Evolutionary conservation across 257 asterid genomes (phyloP), one percentile per base, ranked within the genome.

Genomic region (Thymus quinquecostatus): DNA sequence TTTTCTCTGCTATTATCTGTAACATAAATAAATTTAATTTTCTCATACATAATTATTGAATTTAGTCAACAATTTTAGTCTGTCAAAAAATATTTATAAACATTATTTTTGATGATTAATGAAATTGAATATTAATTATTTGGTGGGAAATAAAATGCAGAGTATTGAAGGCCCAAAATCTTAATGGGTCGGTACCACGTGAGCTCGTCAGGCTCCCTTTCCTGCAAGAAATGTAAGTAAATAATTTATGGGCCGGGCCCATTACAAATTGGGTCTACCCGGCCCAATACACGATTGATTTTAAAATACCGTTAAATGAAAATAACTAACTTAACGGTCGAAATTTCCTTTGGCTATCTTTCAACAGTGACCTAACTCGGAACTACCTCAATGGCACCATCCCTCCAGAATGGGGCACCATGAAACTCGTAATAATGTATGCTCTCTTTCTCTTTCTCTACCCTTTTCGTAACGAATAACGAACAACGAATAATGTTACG

Each of bases 341-440:
- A 41, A 21, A 38, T 54, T 65, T 38, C 64, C n/a, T 34, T 65
- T 68, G 5, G 21, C 11, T 69, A 27, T 43, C 33, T 6, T 6
- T 47, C 3, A 1, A 33, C 79, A 88, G 97, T 70, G 97, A 90
- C 47, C 81, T 88, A 6, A 79, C 80, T 36, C 86, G 90, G 72
- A 90, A 90, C 82, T 88, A 82, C 79, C 91, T 90, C 43, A 83
- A 81, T 78, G 96, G 97, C 29, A 77, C 82, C 63, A 85, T 90
- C 64, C 97, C 97, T 64, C 72, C 28, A 56, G 83, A 79, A 88
- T 90, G 97, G 97, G 96, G 87, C 49, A 79, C 93, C 77, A 82
- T 77, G 85, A 74, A 80, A 34, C 88, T 89, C n/a, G 82, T 69
- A 12, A 78, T 66, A 74, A 83, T 86, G 92, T 89, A 82, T 1